A percentile compares a stretch with the other conserved stretches of the same genome.
phyloP scores from a whole-genome alignment of 805 yeast genomes.

The Candida takata region DNA sequence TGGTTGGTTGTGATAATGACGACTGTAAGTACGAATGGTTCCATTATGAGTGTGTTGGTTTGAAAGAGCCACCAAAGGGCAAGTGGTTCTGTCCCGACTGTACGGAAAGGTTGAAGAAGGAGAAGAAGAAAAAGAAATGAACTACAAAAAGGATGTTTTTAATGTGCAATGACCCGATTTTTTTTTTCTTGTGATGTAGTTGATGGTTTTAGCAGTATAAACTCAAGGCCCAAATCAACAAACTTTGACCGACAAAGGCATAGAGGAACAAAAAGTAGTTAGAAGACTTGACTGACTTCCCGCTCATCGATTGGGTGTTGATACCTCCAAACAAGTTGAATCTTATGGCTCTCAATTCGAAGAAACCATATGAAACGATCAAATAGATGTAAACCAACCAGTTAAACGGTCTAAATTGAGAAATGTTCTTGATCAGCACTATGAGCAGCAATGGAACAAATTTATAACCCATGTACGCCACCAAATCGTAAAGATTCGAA shows the following conservation, averaged over 20 bases:
- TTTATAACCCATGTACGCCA: conserved; percentile 90
- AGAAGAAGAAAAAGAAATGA: conserved; percentile 18
- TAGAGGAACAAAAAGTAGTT: conserved; percentile 83
- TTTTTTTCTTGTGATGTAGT: background rate
- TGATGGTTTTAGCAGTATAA: conserved; percentile 2
- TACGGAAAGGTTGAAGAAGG: conserved; percentile 29
- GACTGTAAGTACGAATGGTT: conserved; percentile 92
- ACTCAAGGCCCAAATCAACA: conserved; percentile 65
- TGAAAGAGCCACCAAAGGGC: conserved; percentile 82
- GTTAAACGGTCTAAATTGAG: conserved; percentile 34
- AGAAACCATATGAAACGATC: conserved; percentile 52
- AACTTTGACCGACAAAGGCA: conserved; percentile 72
- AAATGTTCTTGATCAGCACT: conserved; percentile 43
- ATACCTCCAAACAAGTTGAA: conserved; percentile 35
- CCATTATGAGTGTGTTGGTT: conserved; percentile 91
- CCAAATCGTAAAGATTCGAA: conserved; percentile 72
- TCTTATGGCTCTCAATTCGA: conserved; percentile 51
- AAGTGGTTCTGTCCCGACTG: conserved; percentile 95
- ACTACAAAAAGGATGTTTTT: background rate
- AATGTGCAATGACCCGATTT: background rate
- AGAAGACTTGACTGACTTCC: conserved; percentile 67
- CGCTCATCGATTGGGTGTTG: conserved; percentile 49
- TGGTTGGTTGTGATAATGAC: conserved; percentile 94
- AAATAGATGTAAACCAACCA: conserved; percentile 46
- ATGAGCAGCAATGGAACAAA: conserved; percentile 72